Evolutionary conservation across 2,329 filamentous ascomycete species (phyloP), one percentile per base, ranked within the genome.

Genomic region (Phialemonium atrogriseum): DNA sequence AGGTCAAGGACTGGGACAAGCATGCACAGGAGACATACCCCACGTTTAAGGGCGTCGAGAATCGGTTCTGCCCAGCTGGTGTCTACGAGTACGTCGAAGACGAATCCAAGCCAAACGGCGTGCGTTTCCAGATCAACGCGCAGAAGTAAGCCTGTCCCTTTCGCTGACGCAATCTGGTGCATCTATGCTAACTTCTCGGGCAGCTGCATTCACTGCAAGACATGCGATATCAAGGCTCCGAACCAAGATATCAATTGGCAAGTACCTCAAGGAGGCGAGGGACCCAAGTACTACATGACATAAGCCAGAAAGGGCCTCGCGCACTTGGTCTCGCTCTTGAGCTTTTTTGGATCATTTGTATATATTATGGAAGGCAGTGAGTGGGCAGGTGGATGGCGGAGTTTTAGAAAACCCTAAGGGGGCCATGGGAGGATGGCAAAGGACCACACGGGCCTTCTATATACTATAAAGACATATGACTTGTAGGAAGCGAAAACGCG

Each of bases 81-180:
- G 91, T 98, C 43, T 98, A 98, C 51, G 91, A 98, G 58, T 98
- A 98, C 57, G 77, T 96, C 7, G 91, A 98, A 62, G 91, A 98
- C 52, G 73, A 80, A 33, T 79, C 70, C 34, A 95, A 94, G 62
- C 74, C 84, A 27, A 68, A 86, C 36, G 91, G 91, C 7, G 87
- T 98, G 46, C 71, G 88, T 36, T 98, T 98, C 66, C 89, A 96
- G 63, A 98, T 98, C 55, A 96, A 96, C 52, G 66, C 88, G 29
- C 89, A 96, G 58, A 96, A 95, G 86, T 94, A 69, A 76, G 85
- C 22, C 12, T 29, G 27, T 12, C 27, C 33, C 13, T 10, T 32
- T 18, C 7, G 26, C 11, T 12, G 12, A 15, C 29, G 23, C 16
- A 8, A 5, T 10, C 5, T 3, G 11, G 9, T n/a, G n/a, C 8